phyloP scores from a whole-genome alignment of 352 stramenopile genomes.

The Pythium aphanidermatum region DNA sequence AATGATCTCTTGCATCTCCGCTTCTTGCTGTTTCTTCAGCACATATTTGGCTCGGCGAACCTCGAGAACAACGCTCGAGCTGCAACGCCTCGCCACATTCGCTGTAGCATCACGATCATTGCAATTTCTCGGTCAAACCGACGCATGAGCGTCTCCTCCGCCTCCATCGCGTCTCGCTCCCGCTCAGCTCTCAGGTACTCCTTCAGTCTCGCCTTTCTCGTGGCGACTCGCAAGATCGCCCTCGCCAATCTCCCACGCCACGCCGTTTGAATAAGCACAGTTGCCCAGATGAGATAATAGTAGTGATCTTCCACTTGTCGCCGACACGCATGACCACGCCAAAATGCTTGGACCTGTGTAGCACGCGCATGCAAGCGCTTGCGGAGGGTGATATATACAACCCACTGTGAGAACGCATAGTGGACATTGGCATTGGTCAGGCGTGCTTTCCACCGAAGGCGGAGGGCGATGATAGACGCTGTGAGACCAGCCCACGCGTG shows the following conservation, averaged over 20 bases:
- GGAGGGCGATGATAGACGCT: constrained; percentile 33
- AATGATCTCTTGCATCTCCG: constrained; percentile 60
- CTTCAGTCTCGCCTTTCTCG: constrained; percentile 46
- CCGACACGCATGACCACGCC: constrained; percentile 40
- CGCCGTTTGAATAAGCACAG: constrained; percentile 60
- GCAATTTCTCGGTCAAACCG: constrained; percentile 45
- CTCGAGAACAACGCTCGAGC: constrained; percentile 57
- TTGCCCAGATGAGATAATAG: constrained; percentile 53
- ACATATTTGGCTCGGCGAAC: constrained; percentile 50
- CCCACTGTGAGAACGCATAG: constrained; percentile 46
- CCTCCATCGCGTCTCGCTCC: constrained; percentile 49
- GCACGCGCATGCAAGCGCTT: constrained; percentile 28
- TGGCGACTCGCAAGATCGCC: constrained; percentile 40
- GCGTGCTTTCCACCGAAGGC: constrained; percentile 32
- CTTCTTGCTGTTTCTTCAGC: constrained; percentile 57
- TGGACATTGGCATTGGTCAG: constrained; percentile 45
- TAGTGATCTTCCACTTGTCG: constrained; percentile 52
- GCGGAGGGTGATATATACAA: constrained; percentile 27
- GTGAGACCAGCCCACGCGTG: constrained; percentile 37
- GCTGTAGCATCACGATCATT: constrained; percentile 60
- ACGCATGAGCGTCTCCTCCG: constrained; percentile 33
- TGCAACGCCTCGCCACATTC: constrained; percentile 63
- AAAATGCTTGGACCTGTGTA: constrained; percentile 52
- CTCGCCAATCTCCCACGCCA: constrained; percentile 57
- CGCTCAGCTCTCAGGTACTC: constrained; percentile 66